phyloP scores from a whole-genome alignment of 2,329 filamentous ascomycete genomes.

The Monosporascus sp. region DNA sequence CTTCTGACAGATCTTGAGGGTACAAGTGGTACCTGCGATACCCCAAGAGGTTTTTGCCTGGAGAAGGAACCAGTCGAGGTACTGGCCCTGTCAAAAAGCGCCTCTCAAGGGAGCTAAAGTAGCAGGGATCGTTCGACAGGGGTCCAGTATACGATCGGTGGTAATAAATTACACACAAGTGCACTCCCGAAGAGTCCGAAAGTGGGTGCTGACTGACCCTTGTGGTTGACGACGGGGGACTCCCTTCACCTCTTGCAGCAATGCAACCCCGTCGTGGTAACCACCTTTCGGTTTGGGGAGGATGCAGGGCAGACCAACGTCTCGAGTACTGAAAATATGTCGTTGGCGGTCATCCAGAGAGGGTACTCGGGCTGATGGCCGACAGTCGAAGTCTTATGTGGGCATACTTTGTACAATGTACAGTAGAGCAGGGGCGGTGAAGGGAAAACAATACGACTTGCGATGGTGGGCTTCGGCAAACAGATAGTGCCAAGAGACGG shows the following conservation, averaged over 20 bases:
- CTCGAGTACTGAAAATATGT: too few species aligned
- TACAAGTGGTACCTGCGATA: background rate
- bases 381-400: too few species aligned
- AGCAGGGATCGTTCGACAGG: conserved; percentile 2
- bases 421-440: background rate
- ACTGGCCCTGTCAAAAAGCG: conserved; percentile 2
- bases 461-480: background rate
- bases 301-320: too few species aligned
- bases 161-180: background rate
- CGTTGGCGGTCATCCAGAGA: too few species aligned
- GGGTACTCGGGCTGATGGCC: too few species aligned
- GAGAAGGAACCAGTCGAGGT: background rate
- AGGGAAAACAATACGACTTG: background rate
- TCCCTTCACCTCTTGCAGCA: too few species aligned
- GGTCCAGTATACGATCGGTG: conserved; percentile 1
- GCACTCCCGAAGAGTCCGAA: too few species aligned
- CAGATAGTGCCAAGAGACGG: background rate
- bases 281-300: too few species aligned
- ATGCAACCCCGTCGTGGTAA: too few species aligned
- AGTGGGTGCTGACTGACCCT: too few species aligned
- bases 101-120: conserved; percentile 5
- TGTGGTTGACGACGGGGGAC: too few species aligned
- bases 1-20: background rate
- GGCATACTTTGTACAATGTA: background rate
- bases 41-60: conserved; percentile 1